Conservation (phyloP, 805 yeast species). For the Sugiyamaella chiloensis region DNA sequence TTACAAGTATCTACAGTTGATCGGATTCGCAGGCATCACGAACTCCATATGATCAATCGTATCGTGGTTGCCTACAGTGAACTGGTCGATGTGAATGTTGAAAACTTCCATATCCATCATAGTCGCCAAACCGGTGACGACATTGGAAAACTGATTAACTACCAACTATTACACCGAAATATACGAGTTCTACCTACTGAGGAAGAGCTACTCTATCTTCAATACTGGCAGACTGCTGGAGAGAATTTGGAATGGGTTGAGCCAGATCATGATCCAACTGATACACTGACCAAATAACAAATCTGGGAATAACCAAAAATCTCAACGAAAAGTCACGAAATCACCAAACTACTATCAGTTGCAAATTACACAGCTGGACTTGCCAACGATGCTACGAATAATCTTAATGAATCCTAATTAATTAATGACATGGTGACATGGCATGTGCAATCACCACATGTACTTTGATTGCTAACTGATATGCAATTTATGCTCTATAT, state of each 20-base stretch:
- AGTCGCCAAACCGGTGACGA: neutral
- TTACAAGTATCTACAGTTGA: neutral
- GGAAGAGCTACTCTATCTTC: constrained; percentile 63
- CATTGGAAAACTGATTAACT: neutral
- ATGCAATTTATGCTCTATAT: no score
- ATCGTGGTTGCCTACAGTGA: constrained; percentile 27
- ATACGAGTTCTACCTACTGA: constrained; percentile 39
- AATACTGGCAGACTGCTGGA: constrained; percentile 84
- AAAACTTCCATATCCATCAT: constrained; percentile 10
- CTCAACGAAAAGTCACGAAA: no score
- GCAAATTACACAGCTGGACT: no score
- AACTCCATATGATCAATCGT: constrained; percentile 23
- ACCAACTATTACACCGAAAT: constrained; percentile 18
- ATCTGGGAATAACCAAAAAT: no score
- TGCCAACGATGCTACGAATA: neutral
- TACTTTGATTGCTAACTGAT: no score
- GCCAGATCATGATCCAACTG: constrained; percentile 88
- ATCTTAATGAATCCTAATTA: no score
- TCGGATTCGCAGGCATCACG: constrained; percentile 4
- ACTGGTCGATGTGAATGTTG: constrained; percentile 5
- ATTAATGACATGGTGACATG: no score
- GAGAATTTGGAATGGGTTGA: constrained; percentile 85
- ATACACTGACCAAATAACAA: no score
- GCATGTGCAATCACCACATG: no score
- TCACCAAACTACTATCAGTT: no score